Conservation (phyloP, 164 flowering plant genomes). For the Buxus sempervirens region DNA sequence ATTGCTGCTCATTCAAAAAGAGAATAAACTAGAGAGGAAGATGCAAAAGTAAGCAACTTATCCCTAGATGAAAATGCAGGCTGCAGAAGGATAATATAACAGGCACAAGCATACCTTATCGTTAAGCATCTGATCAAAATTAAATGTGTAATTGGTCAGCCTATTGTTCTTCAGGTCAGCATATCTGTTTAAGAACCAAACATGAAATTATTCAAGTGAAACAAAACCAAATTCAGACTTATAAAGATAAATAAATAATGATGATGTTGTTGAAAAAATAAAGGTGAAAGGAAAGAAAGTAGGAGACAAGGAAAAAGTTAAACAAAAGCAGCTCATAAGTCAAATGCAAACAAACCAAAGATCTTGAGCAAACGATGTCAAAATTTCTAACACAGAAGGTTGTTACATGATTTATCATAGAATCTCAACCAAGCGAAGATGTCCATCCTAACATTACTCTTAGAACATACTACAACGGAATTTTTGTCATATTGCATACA, state of each 20-base stretch:
- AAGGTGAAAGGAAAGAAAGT: not conserved
- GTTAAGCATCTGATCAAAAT: conserved; percentile 90
- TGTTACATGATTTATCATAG: no score
- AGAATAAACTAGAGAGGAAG: no score
- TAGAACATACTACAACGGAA: no score
- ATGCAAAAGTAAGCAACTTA: no score
- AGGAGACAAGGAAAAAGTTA: not conserved
- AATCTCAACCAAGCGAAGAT: no score
- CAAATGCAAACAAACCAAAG: not conserved
- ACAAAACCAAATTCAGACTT: not conserved
- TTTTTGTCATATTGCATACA: no score
- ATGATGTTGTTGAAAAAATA: no score
- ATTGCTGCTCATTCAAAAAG: no score
- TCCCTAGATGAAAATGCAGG: no score
- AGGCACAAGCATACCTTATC: conserved; percentile 54
- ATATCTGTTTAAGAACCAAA: conserved; percentile 49
- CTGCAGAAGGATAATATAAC: not conserved
- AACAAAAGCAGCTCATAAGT: not conserved
- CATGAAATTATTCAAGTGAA: not conserved
- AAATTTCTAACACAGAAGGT: no score
- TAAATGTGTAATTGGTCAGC: conserved; percentile 87
- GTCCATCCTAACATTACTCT: no score
- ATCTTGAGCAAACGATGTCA: not conserved
- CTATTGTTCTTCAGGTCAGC: conserved; percentile 96
- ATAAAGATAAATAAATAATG: not conserved